Evolutionary conservation across 129 eudicot genomes (phyloP).

Genomic region (Ambrosia trifida): DNA sequence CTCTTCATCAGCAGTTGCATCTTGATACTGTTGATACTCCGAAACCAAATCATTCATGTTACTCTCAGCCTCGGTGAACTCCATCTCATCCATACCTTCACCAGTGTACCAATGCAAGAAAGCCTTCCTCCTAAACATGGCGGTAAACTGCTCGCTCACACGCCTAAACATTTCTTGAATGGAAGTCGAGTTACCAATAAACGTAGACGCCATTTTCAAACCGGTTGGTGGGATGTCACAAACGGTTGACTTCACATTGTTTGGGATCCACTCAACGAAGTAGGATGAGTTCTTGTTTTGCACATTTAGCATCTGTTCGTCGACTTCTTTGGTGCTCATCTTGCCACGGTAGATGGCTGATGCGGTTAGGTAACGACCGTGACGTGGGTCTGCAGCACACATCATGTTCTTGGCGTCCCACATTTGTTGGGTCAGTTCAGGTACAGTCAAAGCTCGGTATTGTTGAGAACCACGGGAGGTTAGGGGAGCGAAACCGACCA

Average conservation of each 20-base stretch:
- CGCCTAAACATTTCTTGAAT: conserved; percentile 79
- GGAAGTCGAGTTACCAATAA: conserved; percentile 65
- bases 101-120: conserved; percentile 76
- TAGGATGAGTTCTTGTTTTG: conserved; percentile 71
- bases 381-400: conserved; percentile 85
- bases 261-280: conserved; percentile 68
- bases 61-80: conserved; percentile 68
- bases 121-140: conserved; percentile 71
- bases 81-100: conserved; percentile 77
- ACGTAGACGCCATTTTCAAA: conserved; percentile 58
- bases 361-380: conserved; percentile 71
- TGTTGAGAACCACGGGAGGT: conserved; percentile 72
- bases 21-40: conserved; percentile 71
- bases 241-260: conserved; percentile 64
- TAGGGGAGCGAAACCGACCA: conserved; percentile 71
- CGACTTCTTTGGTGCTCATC: conserved; percentile 78
- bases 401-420: conserved; percentile 85
- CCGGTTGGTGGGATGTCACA: conserved; percentile 74
- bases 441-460: conserved; percentile 61
- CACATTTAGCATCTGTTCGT: conserved; percentile 67
- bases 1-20: conserved; percentile 67
- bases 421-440: conserved; percentile 81
- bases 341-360: conserved; percentile 75
- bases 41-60: conserved; percentile 67
- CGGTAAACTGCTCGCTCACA: conserved; percentile 67